phyloP scores from a whole-genome alignment of 768 basidiomycete genomes.

The Termitomyces sp. region DNA sequence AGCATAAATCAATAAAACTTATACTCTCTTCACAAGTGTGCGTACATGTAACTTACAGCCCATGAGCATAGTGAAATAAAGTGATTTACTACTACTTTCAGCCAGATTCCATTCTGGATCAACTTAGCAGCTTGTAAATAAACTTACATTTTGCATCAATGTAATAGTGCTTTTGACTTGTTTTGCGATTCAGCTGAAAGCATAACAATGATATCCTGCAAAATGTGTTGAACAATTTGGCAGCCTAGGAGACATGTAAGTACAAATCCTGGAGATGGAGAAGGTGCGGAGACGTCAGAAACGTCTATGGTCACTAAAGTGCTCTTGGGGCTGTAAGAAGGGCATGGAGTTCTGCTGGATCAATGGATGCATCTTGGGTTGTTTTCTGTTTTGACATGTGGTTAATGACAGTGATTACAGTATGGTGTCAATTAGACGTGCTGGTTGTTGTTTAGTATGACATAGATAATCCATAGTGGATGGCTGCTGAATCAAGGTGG shows the following conservation, averaged over 20 bases:
- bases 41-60: too few relatives aligned
- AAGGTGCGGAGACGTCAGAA: conserved; percentile 29
- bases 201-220: conserved; percentile 46
- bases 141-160: too few relatives aligned
- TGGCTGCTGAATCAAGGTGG: not conserved
- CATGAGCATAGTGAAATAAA: too few relatives aligned
- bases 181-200: conserved; percentile 37
- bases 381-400: conserved; percentile 9
- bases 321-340: conserved; percentile 14
- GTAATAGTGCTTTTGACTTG: conserved; percentile 34
- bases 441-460: conserved; percentile 11
- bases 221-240: conserved; percentile 21
- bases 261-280: conserved; percentile 5
- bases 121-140: too few relatives aligned
- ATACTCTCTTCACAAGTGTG: too few relatives aligned
- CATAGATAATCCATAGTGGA: conserved; percentile 13
- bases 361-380: conserved; percentile 2
- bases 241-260: conserved; percentile 7
- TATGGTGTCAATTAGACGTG: conserved; percentile 1
- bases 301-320: conserved; percentile 30
- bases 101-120: too few relatives aligned
- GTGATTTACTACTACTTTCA: too few relatives aligned
- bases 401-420: not conserved
- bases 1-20: too few relatives aligned
- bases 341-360: conserved; percentile 7